Evolutionary conservation across 2,329 filamentous ascomycete species (phyloP).

Genomic region (Ceratocystis papillata): DNA sequence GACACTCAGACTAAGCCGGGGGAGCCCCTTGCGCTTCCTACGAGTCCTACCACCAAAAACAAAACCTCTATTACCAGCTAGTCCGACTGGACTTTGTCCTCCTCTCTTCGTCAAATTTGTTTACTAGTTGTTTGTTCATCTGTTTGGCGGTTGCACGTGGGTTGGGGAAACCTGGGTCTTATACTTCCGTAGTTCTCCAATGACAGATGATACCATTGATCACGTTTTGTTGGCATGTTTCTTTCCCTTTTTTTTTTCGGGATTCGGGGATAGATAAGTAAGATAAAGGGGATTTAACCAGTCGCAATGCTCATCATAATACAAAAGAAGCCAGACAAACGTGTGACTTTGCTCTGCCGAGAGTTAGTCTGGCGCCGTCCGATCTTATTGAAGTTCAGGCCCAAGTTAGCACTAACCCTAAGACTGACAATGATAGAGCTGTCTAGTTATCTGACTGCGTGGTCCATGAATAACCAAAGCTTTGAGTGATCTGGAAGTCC

Average conservation of each 20-base stretch:
- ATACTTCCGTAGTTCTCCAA: conserved; percentile 3
- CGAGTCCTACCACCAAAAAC: background rate
- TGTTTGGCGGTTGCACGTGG: background rate
- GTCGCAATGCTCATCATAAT: too few relatives aligned
- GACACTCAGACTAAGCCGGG: background rate
- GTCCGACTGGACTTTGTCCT: background rate
- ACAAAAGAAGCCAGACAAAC: too few relatives aligned
- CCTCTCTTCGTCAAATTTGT: background rate
- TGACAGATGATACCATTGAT: background rate
- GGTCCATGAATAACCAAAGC: background rate
- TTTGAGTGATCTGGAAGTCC: too few relatives aligned
- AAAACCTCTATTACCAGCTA: background rate
- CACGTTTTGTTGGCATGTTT: background rate
- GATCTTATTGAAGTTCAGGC: too few relatives aligned
- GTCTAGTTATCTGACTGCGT: background rate
- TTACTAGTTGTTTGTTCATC: background rate
- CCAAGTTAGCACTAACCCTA: too few relatives aligned
- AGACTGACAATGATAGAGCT: background rate
- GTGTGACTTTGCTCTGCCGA: too few relatives aligned
- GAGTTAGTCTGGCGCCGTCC: too few relatives aligned
- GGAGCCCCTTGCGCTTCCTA: background rate
- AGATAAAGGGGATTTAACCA: background rate
- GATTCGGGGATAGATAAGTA: background rate
- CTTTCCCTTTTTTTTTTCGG: background rate
- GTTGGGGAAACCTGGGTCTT: background rate